These are phyloP conservation scores for Juglanconis juglandina DNA, from an alignment of 2,329 filamentous ascomycete species.

Conservation along the genomic window DNA sequence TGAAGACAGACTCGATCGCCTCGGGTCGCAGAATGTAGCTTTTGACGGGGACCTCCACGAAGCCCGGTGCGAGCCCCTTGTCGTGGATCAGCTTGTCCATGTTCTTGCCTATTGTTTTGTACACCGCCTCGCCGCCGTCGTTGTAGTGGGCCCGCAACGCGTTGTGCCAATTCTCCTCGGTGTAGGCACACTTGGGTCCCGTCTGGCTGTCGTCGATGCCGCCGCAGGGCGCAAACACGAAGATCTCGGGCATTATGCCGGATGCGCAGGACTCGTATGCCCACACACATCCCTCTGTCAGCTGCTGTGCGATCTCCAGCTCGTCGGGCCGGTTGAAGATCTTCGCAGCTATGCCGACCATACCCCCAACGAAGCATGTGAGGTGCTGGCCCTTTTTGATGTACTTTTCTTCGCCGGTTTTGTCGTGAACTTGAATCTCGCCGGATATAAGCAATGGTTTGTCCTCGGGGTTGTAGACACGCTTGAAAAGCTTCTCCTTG, in stretches of 20 bases:
- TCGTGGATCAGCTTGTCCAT: constrained; percentile 10
- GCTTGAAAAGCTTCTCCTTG: constrained; percentile 39
- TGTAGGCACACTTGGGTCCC: constrained; percentile 23
- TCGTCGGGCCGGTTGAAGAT: constrained; percentile 56
- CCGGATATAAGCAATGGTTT: constrained; percentile 47
- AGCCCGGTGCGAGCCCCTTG: constrained; percentile 37
- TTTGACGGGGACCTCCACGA: constrained; percentile 51
- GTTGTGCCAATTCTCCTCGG: constrained; percentile 24
- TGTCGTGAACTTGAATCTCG: constrained; percentile 32
- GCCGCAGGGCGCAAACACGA: constrained; percentile 42
- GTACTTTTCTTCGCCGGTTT: constrained; percentile 22
- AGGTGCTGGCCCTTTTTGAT: constrained; percentile 49
- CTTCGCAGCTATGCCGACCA: constrained; percentile 61
- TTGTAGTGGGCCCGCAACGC: constrained; percentile 14
- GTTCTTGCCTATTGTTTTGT: neutral
- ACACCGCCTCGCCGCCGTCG: constrained; percentile 9
- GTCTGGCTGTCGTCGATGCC: constrained; percentile 19
- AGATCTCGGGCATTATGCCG: constrained; percentile 62
- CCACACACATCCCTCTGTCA: constrained; percentile 65
- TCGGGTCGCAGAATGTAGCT: constrained; percentile 70
- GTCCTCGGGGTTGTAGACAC: constrained; percentile 33
- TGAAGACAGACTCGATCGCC: constrained; percentile 77
- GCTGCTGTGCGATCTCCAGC: constrained; percentile 52
- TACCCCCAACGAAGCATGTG: constrained; percentile 62
- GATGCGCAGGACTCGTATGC: constrained; percentile 52